A percentile compares a stretch with the other conserved stretches of the same genome.
phyloP scores from a whole-genome alignment of 78 protist genomes.

The Dictyostelium purpureum region DNA sequence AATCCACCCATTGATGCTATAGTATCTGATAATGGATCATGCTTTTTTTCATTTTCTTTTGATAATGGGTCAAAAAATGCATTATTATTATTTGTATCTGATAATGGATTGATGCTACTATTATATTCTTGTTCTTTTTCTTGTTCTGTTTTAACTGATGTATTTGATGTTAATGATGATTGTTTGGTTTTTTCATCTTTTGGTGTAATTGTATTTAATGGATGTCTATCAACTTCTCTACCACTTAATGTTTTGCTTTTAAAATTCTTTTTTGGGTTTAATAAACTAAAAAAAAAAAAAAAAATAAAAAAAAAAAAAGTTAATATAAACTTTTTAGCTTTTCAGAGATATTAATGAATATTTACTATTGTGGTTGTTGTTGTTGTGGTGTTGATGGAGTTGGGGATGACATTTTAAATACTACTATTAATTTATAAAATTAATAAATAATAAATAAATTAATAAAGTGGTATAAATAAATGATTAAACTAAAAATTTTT shows the following conservation, averaged over 20 bases:
- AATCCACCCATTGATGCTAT: constrained; percentile 77
- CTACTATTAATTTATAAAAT: neutral
- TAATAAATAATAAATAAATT: neutral
- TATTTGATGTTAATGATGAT: neutral
- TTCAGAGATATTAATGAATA: neutral
- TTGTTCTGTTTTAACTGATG: neutral
- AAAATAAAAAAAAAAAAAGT: neutral
- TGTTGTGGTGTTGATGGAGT: neutral
- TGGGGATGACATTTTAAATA: neutral
- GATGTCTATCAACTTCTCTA: constrained; percentile 64
- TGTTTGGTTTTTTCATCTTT: neutral
- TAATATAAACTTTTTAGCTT: neutral
- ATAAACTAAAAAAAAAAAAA: neutral
- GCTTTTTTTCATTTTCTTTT: neutral
- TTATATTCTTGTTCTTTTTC: neutral
- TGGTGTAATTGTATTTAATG: constrained; percentile 5
- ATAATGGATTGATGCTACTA: neutral
- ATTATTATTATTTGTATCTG: neutral
- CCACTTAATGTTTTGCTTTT: constrained; percentile 23
- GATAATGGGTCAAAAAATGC: constrained; percentile 15
- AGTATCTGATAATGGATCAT: constrained; percentile 16
- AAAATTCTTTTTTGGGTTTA: constrained; percentile 9
- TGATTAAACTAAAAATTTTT: too few relatives aligned
- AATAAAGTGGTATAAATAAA: too few relatives aligned
- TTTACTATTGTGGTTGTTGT: constrained; percentile 9